A percentile compares a stretch with the other conserved stretches of the same genome.
phyloP scores from a whole-genome alignment of 2,329 filamentous ascomycete genomes.

The Reticulascus tulasneorum region DNA sequence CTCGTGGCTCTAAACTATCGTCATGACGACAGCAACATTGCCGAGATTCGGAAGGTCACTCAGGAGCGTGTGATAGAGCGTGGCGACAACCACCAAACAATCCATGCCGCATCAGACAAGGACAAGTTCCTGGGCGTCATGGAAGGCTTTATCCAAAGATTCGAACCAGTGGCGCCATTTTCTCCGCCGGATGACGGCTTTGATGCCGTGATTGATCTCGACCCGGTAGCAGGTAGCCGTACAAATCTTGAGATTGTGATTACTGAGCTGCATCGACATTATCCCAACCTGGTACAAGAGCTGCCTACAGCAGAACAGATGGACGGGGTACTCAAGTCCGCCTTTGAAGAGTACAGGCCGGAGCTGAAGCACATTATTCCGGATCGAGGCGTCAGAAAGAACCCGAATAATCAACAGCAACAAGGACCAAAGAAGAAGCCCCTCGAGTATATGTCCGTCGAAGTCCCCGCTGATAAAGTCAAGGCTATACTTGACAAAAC shows the following conservation, averaged over 20 bases:
- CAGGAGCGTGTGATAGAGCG: conserved; percentile 74
- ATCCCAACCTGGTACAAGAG: conserved; percentile 69
- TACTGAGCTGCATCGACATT: conserved; percentile 65
- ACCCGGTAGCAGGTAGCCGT: conserved; percentile 72
- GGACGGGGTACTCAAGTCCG: conserved; percentile 72
- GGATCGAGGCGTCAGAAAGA: conserved; percentile 43
- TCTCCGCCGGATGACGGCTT: conserved; percentile 75
- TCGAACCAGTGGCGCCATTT: conserved; percentile 69
- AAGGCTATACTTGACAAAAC: conserved; percentile 60
- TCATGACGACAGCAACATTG: conserved; percentile 72
- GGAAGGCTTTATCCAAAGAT: conserved; percentile 87
- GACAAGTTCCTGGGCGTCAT: conserved; percentile 83
- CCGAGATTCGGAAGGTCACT: conserved; percentile 70
- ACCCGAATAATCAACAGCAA: conserved; percentile 20
- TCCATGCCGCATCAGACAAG: conserved; percentile 73
- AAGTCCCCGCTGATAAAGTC: conserved; percentile 39
- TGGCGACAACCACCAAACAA: conserved; percentile 97
- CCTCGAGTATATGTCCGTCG: conserved; percentile 55
- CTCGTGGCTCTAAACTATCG: conserved; percentile 87
- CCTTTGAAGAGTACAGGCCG: conserved; percentile 73
- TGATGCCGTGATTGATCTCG: conserved; percentile 78
- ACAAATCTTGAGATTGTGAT: conserved; percentile 81
- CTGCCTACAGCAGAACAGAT: conserved; percentile 71
- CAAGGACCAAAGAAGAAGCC: conserved; percentile 39
- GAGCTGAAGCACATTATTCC: conserved; percentile 72